phyloP scores from a whole-genome alignment of 2,329 filamentous ascomycete genomes.

The Colletotrichum scovillei region DNA sequence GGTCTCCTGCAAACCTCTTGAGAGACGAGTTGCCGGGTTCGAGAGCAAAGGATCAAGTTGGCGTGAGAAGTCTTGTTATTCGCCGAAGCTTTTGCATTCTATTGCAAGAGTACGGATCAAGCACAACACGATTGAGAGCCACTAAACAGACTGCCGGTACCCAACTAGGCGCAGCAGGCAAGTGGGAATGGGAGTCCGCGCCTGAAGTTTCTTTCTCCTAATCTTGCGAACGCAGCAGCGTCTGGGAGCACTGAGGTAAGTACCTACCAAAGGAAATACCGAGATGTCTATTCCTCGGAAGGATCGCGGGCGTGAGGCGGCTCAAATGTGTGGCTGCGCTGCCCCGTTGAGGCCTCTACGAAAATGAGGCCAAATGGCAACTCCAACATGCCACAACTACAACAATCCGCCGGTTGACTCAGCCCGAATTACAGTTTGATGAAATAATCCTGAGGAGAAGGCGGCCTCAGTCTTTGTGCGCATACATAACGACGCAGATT shows the following conservation, averaged over 20 bases:
- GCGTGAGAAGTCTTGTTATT: not conserved
- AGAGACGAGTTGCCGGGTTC: too few relatives aligned
- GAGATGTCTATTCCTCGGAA: not conserved
- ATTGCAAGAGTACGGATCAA: too few relatives aligned
- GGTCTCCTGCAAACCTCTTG: not conserved
- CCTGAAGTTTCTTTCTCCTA: not conserved
- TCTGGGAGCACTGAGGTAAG: not conserved
- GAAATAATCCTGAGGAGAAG: not conserved
- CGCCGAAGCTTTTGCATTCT: too few relatives aligned
- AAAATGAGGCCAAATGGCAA: conserved; percentile 5
- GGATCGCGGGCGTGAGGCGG: not conserved
- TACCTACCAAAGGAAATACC: not conserved
- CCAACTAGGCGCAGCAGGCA: too few relatives aligned
- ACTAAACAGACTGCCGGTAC: too few relatives aligned
- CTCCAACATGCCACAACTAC: not conserved
- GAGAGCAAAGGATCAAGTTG: not conserved
- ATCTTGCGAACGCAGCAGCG: not conserved
- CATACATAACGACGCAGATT: not conserved
- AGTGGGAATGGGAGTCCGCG: too few relatives aligned
- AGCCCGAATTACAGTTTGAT: not conserved
- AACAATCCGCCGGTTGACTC: not conserved
- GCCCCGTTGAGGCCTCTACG: not conserved
- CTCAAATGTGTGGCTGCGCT: not conserved
- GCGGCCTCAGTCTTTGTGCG: not conserved
- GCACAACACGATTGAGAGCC: too few relatives aligned